phyloP scores from a whole-genome alignment of 345 rosid species.

The Lenwebbia sp. region DNA sequence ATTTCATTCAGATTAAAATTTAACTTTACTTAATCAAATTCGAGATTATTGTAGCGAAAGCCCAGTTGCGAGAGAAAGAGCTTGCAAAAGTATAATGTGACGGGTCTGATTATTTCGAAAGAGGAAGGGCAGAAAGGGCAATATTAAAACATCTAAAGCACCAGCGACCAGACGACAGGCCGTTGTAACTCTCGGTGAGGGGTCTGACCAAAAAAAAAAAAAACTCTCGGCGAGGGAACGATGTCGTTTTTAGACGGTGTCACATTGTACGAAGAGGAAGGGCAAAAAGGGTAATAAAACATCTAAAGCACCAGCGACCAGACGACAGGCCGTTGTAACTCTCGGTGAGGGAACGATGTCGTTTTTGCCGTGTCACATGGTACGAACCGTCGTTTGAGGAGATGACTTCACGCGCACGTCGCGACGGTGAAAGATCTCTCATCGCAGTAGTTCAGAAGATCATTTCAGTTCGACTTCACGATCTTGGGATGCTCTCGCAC shows the following conservation, averaged over 20 bases:
- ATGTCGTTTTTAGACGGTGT: too few species aligned
- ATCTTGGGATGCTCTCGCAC: background rate
- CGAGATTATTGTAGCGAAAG: background rate
- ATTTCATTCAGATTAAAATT: background rate
- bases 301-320: background rate
- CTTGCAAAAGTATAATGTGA: background rate
- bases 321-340: background rate
- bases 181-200: background rate
- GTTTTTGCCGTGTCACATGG: background rate
- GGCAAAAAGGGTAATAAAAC: background rate
- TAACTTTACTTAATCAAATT: background rate
- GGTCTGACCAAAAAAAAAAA: too few species aligned
- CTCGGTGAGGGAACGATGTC: background rate
- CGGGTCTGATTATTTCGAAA: background rate
- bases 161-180: background rate
- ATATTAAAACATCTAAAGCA: background rate
- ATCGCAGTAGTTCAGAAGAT: background rate
- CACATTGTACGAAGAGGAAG: background rate
- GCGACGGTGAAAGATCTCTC: background rate
- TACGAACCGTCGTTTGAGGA: background rate
- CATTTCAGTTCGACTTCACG: background rate
- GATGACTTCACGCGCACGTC: background rate
- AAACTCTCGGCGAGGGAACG: too few species aligned
- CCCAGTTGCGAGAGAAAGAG: background rate
- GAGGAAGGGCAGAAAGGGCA: background rate